Conservation (phyloP, 306 rosid genomes). For the Fagus crenata region DNA sequence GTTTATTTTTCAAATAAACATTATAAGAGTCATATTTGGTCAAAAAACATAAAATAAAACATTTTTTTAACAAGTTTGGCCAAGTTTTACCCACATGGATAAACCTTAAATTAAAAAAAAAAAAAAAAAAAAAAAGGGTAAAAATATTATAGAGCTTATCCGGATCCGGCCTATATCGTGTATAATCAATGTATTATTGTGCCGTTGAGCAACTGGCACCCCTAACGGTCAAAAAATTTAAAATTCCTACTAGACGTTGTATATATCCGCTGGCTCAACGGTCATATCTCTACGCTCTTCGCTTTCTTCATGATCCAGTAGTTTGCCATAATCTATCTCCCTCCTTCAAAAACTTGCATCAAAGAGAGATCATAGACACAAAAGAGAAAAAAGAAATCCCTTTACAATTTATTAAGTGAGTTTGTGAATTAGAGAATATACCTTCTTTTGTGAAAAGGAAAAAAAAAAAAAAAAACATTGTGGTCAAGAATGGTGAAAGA, state of each 20-base stretch:
- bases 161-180: too few species aligned
- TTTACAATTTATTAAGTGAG: neutral
- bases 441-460: neutral
- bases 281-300: conserved; percentile 7
- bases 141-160: too few species aligned
- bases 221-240: conserved; percentile 32
- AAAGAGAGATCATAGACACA: neutral
- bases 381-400: neutral
- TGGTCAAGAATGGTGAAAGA: neutral
- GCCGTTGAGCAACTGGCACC: conserved; percentile 7
- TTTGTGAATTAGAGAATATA: neutral
- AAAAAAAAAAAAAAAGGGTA: too few species aligned
- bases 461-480: neutral
- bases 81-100: too few species aligned
- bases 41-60: too few species aligned
- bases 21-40: too few species aligned
- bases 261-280: conserved; percentile 9
- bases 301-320: neutral
- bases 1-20: too few species aligned
- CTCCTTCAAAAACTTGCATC: neutral
- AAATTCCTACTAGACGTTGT: neutral
- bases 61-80: too few species aligned
- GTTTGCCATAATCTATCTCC: neutral
- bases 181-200: too few species aligned
- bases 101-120: too few species aligned